A percentile compares a stretch with the other conserved stretches of the same genome.
Evolutionary conservation across 164 flowering plant genomes (phyloP).

Genomic region (Buxus sempervirens): DNA sequence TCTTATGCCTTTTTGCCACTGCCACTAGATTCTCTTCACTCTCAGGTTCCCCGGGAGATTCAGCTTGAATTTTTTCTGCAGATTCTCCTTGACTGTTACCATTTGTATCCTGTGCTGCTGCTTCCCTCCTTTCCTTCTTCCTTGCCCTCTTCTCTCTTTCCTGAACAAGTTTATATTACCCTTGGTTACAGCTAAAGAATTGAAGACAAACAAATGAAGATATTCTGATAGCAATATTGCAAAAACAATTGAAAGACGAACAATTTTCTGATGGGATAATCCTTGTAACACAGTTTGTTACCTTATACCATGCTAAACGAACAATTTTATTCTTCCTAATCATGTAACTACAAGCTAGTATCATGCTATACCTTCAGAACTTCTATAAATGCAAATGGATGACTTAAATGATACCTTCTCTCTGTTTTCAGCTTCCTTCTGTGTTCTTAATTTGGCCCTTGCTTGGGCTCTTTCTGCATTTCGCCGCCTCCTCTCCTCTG

Average conservation of each 20-base stretch:
- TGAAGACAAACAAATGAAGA: neutral
- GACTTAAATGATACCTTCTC: constrained; percentile 52
- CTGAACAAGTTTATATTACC: constrained; percentile 35
- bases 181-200: neutral
- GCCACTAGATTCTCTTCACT: constrained; percentile 29
- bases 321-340: neutral
- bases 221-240: neutral
- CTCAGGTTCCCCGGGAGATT: constrained; percentile 32
- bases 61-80: constrained; percentile 24
- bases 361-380: no score
- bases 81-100: constrained; percentile 31
- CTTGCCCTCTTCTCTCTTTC: constrained; percentile 66
- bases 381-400: neutral
- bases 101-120: constrained; percentile 19
- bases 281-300: neutral
- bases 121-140: constrained; percentile 43
- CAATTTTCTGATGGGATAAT: no score
- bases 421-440: constrained; percentile 79
- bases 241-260: neutral
- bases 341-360: neutral
- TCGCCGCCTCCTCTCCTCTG: constrained; percentile 78
- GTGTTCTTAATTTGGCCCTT: constrained; percentile 63
- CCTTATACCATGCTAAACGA: neutral
- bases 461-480: constrained; percentile 72
- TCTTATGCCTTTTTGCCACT: constrained; percentile 36